These are phyloP conservation scores for Heritiera fomes DNA, from an alignment of 345 rosid species.

Conservation along the genomic window DNA sequence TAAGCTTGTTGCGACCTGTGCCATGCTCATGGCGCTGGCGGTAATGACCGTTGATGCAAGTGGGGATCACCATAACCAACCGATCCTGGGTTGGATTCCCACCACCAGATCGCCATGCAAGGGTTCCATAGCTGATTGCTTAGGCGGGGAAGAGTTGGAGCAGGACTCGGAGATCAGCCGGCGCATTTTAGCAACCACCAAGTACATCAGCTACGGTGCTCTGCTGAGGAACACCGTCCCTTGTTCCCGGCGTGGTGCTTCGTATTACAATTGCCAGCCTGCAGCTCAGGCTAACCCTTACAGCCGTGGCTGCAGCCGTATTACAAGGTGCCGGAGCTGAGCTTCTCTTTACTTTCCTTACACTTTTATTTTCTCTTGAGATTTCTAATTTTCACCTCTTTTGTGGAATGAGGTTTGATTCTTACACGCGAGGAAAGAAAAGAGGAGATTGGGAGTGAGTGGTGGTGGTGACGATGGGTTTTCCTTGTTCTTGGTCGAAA, in stretches of 20 bases:
- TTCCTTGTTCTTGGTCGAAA: constrained; percentile 16
- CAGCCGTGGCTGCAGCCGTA: constrained; percentile 77
- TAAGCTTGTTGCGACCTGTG: constrained; percentile 36
- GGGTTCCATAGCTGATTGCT: constrained; percentile 59
- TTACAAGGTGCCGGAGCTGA: constrained; percentile 82
- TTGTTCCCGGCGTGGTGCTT: constrained; percentile 89
- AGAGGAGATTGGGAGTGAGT: too few relatives aligned
- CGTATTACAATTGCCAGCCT: constrained; percentile 81
- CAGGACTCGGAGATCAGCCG: constrained; percentile 78
- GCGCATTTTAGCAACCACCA: constrained; percentile 75
- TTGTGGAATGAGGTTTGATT: constrained; percentile 20
- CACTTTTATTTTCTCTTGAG: constrained; percentile 17
- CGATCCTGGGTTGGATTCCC: constrained; percentile 51
- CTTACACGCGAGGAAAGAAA: neutral
- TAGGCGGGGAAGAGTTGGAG: constrained; percentile 66
- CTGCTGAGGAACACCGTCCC: constrained; percentile 86
- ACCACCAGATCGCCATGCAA: constrained; percentile 48
- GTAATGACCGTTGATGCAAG: constrained; percentile 38
- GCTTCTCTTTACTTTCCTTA: neutral
- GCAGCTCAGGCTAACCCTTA: constrained; percentile 87
- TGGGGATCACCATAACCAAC: constrained; percentile 38
- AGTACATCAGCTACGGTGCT: constrained; percentile 87
- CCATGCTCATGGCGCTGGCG: constrained; percentile 32
- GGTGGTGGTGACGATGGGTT: constrained; percentile 7
- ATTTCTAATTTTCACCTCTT: neutral